Evolutionary conservation across 371 early-diverging fungal genomes (phyloP), one percentile per base, ranked within the genome.

Genomic region (Mortierella sp.): DNA sequence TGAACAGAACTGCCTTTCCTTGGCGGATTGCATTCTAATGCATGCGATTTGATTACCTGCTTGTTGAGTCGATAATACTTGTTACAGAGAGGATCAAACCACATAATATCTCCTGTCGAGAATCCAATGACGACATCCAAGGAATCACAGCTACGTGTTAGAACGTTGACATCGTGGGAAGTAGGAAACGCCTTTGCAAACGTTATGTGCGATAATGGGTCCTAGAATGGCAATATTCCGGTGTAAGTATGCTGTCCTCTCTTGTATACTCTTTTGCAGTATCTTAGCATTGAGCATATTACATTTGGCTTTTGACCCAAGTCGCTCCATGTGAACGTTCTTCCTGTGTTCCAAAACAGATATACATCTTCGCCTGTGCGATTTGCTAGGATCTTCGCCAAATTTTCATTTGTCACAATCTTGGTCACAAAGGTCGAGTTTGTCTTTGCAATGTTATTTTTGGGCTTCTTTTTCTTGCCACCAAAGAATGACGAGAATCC

Each of bases 101-200:
- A 91, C 33, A 98, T 87, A 43, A 96, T 88, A 64, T 96, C 94
- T 36, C 97, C 97, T 38, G 95, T 89, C 6, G 90, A 89, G 69
- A 97, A 96, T 3, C 96, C 96, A 77, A 94, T 91, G 53, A 94
- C 88, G 5, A 95, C 84, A 76, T 96, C 96, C 62, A 95, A 78
- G 61, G 91, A 91, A 48, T 90, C 89, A 40, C 86, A 85, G 57
- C 86, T 83, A 7, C 91, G 83, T 16, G 95, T 95, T 24, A 91
- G 76, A 48, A 86, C 76, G 80, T 97, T 97, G 50, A 96, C 90
- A 84, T 95, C 97, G 81, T 96, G 96, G 70, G 96, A 96, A 8
- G 94, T 90, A 0, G 96, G 94, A 60, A 91, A 90, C 16, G 93
- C 92, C 55, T 93, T 91, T n/a, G 89, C 85, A 72, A 98, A 93